Base-by-base conservation (phyloP, 2,329 filamentous ascomycete genomes). In the Verticillium klebahnii region DNA sequence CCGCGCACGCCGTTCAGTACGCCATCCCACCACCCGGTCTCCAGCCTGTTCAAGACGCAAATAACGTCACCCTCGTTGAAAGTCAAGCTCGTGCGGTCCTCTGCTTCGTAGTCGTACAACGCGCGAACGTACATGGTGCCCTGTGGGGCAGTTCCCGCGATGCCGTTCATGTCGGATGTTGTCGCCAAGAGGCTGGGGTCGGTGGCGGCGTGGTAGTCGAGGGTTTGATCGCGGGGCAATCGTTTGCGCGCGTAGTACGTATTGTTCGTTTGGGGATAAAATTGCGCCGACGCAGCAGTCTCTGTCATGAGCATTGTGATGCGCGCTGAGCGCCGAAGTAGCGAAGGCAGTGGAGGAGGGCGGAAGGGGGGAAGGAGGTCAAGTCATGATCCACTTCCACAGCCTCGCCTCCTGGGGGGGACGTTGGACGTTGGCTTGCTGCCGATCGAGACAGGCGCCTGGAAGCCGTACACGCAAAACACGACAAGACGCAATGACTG, bases 11-110 rank as follows among this genome's bases (percentile, higher is more conserved):
- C 92, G 71, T 97, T 95, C 74, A 99, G 97, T 61, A 99, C 92
- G 57, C 95, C 95, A 78, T 99, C 95, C 95, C 95, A 99, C 95
- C 95, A 99, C 61, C 95, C 95, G 71, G 93, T 98, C 76, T 99
- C 95, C 39, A 66, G 40, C 78, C 97, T 94, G 60, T 95, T 99
- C 70, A 99, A 94, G 69, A 99, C 95, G 78, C 98, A 94, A 70
- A 99, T 99, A 68, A 98, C 88, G 78, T 99, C 95, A 71, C 95
- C 95, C 75, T 96, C 91, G 70, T 92, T 92, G 77, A 99, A 99
- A 78, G 93, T 98, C 73, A 99, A 80, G 79, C 93, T 97, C 57
- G 94, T 98, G 70, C 92, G 89, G 77, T 99, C 95, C 78, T 99
- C 94, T 71, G 95, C 92, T 73, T 97, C 92, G 80, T 98, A 99